Percentiles rank a stretch among this genome's conserved stretches.
Evolutionary conservation across 1,139 yeast genomes (phyloP).

Genomic region (Meyerozyma carpophila): DNA sequence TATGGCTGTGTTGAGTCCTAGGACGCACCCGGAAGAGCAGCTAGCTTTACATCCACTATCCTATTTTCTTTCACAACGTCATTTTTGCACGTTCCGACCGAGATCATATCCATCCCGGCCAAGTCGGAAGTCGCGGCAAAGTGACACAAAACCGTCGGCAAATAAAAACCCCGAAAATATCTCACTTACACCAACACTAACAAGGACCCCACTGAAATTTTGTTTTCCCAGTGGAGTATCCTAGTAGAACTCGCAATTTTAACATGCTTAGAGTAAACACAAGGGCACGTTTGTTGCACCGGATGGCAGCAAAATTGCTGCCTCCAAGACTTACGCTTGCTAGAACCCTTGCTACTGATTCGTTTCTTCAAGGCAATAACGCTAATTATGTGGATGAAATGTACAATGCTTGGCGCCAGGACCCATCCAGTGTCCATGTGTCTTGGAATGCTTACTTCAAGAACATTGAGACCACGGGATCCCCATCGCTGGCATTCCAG

Average conservation of each 20-base stretch:
- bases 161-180: conserved; percentile 1
- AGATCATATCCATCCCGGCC: neutral
- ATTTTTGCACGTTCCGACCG: no score
- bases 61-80: neutral
- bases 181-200: neutral
- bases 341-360: conserved; percentile 41
- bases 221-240: neutral
- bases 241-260: neutral
- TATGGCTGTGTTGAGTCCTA: neutral
- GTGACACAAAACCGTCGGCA: conserved; percentile 1
- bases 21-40: no score
- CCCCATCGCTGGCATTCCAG: conserved; percentile 71
- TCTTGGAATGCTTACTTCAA: conserved; percentile 97
- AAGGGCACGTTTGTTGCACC: conserved; percentile 1
- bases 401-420: conserved; percentile 92
- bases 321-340: conserved; percentile 14
- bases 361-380: conserved; percentile 77
- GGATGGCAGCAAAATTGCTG: conserved; percentile 1
- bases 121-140: neutral
- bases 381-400: conserved; percentile 95
- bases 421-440: conserved; percentile 85
- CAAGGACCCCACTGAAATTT: neutral
- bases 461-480: conserved; percentile 67
- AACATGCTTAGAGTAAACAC: conserved; percentile 1
- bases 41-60: no score